Evolutionary conservation across 768 basidiomycete species (phyloP), one percentile per base, ranked within the genome.

Genomic region (Rubroboletus satanas): DNA sequence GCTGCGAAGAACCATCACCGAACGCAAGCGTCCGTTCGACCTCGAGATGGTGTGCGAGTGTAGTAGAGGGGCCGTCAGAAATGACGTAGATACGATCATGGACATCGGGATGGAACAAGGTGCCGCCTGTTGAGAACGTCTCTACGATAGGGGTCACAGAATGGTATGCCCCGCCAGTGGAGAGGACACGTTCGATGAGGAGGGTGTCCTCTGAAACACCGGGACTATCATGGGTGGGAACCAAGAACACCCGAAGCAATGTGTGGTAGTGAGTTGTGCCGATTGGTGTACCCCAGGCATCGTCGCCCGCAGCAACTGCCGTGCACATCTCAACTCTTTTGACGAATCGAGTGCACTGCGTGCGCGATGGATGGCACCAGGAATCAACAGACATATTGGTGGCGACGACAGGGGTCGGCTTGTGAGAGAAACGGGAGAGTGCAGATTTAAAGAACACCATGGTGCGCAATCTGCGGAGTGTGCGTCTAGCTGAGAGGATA

Each of bases 181-280:
- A 62, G 17, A 65, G 54, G 7, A 64, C 52, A 2, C 63, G 55
- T 43, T 64, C 60, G 7, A 65, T 33, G 5, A 65, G 49, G 1
- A 65, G 14, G 0, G 43, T 44, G 2, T 59, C 54, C 9, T 46
- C 49, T 0, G 33, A 35, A 0, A 12, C 1, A 5, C 37, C 10
- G 5, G 33, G 7, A 2, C 7, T 31, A 8, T 9, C 14, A 1
- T 10, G 7, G 2, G 11, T 12, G n/a, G 59, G 39, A 1, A 1
- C 39, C 26, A 61, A 3, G 8, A 7, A 41, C 7, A 54, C 49
- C 4, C 54, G 56, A 10, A 65, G n/a, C 1, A 65, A 28, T 0
- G 59, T 52, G 7, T 65, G 54, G 9, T 32, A 38, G 7, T 64
- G 54, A 0, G 26, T 4, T 12, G 31, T 31, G 5, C 37, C 45